Conservation (phyloP, 179 eudicot species). For the Heliamphora pulchella region DNA sequence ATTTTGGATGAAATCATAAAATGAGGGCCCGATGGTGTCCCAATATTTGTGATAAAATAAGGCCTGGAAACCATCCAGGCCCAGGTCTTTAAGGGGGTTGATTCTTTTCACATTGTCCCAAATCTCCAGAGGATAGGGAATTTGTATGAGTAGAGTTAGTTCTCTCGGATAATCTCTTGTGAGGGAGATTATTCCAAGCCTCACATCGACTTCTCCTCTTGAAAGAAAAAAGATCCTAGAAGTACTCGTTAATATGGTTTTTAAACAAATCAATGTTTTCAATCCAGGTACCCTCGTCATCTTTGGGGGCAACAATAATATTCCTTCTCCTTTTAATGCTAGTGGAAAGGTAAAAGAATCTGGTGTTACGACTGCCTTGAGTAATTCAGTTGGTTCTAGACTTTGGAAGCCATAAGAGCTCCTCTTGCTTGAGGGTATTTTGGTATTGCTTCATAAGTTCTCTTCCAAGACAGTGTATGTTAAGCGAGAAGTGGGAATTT, state of each 20-base stretch:
- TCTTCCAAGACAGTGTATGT: too few species aligned
- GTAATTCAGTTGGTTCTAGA: neutral
- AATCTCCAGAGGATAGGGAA: neutral
- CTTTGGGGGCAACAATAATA: too few species aligned
- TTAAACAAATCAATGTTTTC: too few species aligned
- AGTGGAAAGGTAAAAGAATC: neutral
- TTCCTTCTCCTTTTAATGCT: too few species aligned
- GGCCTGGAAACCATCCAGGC: neutral
- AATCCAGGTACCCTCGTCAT: too few species aligned
- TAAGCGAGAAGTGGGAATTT: too few species aligned
- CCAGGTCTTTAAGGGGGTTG: neutral
- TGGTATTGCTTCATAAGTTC: too few species aligned
- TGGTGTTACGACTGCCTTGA: neutral
- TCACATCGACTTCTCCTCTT: accelerated
- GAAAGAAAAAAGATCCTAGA: neutral
- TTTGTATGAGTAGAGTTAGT: too few species aligned
- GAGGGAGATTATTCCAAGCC: neutral
- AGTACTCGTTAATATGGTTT: too few species aligned
- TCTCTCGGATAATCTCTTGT: neutral
- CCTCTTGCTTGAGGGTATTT: neutral
- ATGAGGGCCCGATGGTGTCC: neutral
- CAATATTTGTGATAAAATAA: neutral
- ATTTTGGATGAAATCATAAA: neutral
- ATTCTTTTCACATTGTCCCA: neutral
- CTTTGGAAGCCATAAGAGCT: neutral